Evolutionary conservation across 202 grass and related monocot species (phyloP), one percentile per base, ranked within the genome.

Genomic region (Elaeis oleifera): DNA sequence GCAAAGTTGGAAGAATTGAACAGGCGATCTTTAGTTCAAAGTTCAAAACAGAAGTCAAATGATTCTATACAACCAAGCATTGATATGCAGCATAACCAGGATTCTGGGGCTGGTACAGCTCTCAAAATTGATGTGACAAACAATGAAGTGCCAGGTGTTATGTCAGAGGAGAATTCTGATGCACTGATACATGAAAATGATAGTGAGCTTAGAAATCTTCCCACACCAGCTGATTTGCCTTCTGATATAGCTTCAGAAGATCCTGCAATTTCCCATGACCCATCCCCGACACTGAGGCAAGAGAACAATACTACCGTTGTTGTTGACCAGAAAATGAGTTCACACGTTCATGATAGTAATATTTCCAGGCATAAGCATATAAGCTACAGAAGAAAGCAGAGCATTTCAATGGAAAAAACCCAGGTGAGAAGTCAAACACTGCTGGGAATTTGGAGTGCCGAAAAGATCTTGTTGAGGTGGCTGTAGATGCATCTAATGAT

Each of bases 1-100:
- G 80, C 72, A 5, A 99, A 99, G 63, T 79, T 92, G 73, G 94
- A 99, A 83, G 94, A 89, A 77, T 56, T 99, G 72, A 86, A 99
- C 62, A 83, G 78, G 29, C 94, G 85, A 4, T 78, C 87, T 51
- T 67, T 68, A 59, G 72, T 72, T 61, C 50, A 77, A 20, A 73
- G 23, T 74, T 76, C 54, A 73, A 83, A 80, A 36, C 27, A 54
- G 25, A 83, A 75, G 19, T 39, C 69, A 50, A 70, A 61, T 66
- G 77, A 76, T 75, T 20, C 59, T 26, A 51, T 26, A 49, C 63
- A 64, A 63, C 61, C 76, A 55, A 63, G 22, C 71, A 23, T 65
- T 29, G 53, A 74, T 56, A 51, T n/a, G 1, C 48, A 66, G 53
- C 65, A 70, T 53, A 73, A 85, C 54, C 56, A 80, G 66, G 80